Base-by-base conservation (phyloP, 768 basidiomycete genomes). In the Roridomyces roridus region DNA sequence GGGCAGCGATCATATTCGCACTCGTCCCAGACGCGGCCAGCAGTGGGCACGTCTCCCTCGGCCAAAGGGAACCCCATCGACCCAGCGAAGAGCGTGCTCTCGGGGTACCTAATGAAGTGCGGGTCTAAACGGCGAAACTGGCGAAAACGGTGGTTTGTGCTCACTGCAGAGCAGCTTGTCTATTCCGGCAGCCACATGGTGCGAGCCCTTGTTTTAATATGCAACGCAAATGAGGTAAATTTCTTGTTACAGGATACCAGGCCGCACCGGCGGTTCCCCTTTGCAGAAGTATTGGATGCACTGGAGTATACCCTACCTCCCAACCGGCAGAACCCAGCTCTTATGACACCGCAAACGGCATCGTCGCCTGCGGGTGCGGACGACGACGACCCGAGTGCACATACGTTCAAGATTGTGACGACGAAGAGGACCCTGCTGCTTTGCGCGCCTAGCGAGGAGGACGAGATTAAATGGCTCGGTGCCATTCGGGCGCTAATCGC, bases 181-280 rank as follows among this genome's bases (percentile, higher is more conserved):
- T 99, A 99, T 76, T 88, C 87, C 10, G 86, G 87, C 45, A 95
- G 90, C 70, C 97, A 99, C 76, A 98, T 98, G 95, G 96, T 96
- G 67, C 60, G 88, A 26, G 37, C 80, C 37, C 39, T 4, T 42
- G 28, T 53, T 46, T 46, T 57, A 6, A 49, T 34, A 45, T 54
- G 23, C 47, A 31, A 42, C 37, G 47, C 53, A 43, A 49, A 54
- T 31, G 34, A n/a, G 45, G 40, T 9, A 36, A 40, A 51, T 23
- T 26, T 20, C 21, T 46, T 51, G 43, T 50, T 59, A 37, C 74
- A 98, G 96, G 96, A 98, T 72, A 87, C 90, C 35, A 94, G 89
- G 77, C 84, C 90, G 6, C 92, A 96, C 65, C 86, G 94, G 29
- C 84, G 88, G 59, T 94, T 99, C 67, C 84, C 91, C 0, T 86